Percentiles rank a stretch among this genome's conserved stretches.
These are phyloP conservation scores for Penicillium thymicola DNA, from an alignment of 2,329 filamentous ascomycete genomes.

Conservation along the genomic window DNA sequence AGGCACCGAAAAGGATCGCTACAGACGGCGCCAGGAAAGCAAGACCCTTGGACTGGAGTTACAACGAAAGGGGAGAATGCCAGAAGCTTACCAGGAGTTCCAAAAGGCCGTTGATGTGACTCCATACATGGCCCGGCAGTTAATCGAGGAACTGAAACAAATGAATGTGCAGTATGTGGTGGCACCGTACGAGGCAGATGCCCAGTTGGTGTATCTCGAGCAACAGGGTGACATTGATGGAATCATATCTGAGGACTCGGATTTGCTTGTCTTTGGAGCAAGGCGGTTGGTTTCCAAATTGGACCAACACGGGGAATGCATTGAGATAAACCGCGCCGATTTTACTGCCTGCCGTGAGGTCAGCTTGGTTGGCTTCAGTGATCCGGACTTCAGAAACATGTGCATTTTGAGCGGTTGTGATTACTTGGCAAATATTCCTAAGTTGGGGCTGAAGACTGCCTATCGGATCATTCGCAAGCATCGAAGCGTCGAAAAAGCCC, in stretches of 20 bases:
- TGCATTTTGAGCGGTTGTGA: constrained; percentile 95
- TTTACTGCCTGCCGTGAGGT: constrained; percentile 87
- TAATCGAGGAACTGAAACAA: constrained; percentile 89
- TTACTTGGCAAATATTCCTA: constrained; percentile 81
- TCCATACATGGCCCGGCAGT: constrained; percentile 84
- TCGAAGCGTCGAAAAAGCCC: constrained; percentile 77
- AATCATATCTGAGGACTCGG: constrained; percentile 94
- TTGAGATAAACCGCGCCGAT: constrained; percentile 85
- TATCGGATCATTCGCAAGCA: constrained; percentile 87
- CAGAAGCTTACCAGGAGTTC: constrained; percentile 78
- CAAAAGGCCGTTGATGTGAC: constrained; percentile 96
- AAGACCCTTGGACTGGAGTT: constrained; percentile 73
- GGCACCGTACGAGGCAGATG: constrained; percentile 94
- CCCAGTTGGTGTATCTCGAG: constrained; percentile 94
- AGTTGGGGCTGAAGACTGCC: constrained; percentile 88
- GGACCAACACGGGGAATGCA: constrained; percentile 86
- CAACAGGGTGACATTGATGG: constrained; percentile 77
- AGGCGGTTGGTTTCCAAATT: constrained; percentile 89
- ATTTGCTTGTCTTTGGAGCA: constrained; percentile 91
- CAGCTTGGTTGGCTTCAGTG: constrained; percentile 86
- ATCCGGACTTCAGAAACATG: constrained; percentile 89
- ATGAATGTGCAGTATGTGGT: constrained; percentile 81
- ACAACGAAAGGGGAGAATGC: constrained; percentile 73
- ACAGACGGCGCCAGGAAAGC: constrained; percentile 72
- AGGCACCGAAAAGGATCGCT: constrained; percentile 74